These are phyloP conservation scores for Lepidium aucheri DNA, from an alignment of 345 rosid genomes.

Conservation along the genomic window DNA sequence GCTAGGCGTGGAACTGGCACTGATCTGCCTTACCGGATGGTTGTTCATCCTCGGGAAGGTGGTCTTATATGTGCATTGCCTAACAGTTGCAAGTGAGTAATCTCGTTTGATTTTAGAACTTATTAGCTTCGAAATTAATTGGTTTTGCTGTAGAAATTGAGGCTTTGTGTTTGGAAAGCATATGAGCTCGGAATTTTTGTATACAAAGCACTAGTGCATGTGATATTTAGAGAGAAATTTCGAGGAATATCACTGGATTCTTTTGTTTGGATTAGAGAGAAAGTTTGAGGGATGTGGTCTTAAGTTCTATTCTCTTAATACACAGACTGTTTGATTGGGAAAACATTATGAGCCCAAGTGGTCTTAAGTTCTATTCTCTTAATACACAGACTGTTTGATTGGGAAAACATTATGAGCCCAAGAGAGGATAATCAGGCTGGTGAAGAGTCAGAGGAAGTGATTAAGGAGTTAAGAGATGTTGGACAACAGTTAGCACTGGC, in stretches of 20 bases:
- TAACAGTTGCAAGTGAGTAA: conserved; percentile 55
- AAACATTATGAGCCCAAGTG: conserved; percentile 28
- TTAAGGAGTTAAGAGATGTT: conserved; percentile 45
- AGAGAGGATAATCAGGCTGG: conserved; percentile 36
- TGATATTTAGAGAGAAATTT: background rate
- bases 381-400: conserved; percentile 55
- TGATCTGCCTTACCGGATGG: conserved; percentile 80
- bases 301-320: background rate
- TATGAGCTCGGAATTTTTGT: conserved; percentile 1
- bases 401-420: conserved; percentile 40
- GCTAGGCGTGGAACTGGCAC: conserved; percentile 44
- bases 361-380: no score
- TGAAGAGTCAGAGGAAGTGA: conserved; percentile 46
- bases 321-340: conserved; percentile 75
- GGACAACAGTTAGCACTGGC: conserved; percentile 72
- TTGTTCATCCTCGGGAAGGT: conserved; percentile 67
- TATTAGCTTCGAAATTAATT: background rate
- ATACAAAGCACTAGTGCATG: background rate
- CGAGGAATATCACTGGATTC: background rate
- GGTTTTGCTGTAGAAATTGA: background rate
- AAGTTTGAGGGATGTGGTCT: background rate
- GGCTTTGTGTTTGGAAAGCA: background rate
- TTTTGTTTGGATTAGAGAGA: background rate
- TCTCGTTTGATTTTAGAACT: background rate
- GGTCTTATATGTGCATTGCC: conserved; percentile 74